These are phyloP conservation scores for Epichloe gansuensis DNA, from an alignment of 2,329 filamentous ascomycete species.

Conservation along the genomic window DNA sequence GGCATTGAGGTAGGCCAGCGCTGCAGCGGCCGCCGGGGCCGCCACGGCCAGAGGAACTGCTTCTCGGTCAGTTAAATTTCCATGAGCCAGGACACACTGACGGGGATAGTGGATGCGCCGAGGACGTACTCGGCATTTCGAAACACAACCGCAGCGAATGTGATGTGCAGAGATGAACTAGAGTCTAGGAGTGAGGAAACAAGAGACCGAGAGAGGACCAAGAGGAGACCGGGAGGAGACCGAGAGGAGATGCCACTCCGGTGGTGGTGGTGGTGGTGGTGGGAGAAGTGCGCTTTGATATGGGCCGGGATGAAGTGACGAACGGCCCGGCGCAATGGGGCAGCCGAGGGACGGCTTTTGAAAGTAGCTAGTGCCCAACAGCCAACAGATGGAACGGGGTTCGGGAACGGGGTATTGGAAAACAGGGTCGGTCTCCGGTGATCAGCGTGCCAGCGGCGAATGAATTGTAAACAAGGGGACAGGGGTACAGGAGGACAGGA, in stretches of 20 bases:
- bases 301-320: background rate
- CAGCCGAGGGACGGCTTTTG: too few species aligned
- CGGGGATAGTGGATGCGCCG: background rate
- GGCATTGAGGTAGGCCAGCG: slow-evolving; percentile 69
- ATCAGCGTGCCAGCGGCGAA: too few species aligned
- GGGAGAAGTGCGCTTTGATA: background rate
- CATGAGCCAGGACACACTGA: background rate
- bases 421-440: too few species aligned
- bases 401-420: too few species aligned
- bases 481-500: too few species aligned
- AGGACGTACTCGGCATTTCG: background rate
- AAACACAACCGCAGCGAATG: background rate
- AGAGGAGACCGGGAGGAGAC: background rate
- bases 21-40: slow-evolving; percentile 50
- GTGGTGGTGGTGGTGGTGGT: background rate
- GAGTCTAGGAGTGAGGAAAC: background rate
- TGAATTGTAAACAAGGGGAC: too few species aligned
- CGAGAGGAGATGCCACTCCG: background rate
- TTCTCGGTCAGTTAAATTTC: background rate
- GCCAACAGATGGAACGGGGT: too few species aligned
- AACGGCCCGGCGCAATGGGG: background rate
- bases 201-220: background rate
- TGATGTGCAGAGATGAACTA: too few species aligned
- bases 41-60: slow-evolving; percentile 42
- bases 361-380: too few species aligned